These are phyloP conservation scores for Alternaria ventricosa DNA, from an alignment of 2,329 filamentous ascomycete species.

Conservation along the genomic window DNA sequence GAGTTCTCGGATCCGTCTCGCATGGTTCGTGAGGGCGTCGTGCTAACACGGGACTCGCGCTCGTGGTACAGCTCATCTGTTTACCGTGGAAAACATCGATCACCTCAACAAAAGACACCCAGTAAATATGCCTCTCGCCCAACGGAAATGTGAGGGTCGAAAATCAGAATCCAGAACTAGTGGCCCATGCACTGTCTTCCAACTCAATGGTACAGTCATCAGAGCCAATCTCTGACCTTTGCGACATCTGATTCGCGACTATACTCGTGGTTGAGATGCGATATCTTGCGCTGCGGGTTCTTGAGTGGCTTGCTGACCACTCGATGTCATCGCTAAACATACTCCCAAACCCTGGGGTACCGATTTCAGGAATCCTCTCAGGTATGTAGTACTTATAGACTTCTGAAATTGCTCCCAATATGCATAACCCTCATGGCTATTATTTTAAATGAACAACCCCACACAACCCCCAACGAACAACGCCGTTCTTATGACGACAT, in stretches of 20 bases:
- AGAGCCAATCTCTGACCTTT: not conserved
- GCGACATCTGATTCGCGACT: not conserved
- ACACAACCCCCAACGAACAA: not conserved
- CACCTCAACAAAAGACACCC: rapidly evolving
- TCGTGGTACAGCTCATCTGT: not conserved
- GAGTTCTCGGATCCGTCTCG: not conserved
- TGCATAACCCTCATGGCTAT: not conserved
- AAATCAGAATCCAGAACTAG: not conserved
- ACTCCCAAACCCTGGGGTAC: not conserved
- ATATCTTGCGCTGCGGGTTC: not conserved
- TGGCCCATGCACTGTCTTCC: not conserved
- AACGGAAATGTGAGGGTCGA: not conserved
- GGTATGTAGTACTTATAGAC: not conserved
- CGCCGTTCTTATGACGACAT: not conserved
- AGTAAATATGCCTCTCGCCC: not conserved
- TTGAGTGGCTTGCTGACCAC: not conserved
- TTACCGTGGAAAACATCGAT: not conserved
- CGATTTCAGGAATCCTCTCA: not conserved
- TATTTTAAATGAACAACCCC: not conserved
- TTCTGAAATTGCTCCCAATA: not conserved
- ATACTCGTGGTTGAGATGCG: not conserved
- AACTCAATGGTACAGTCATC: not conserved
- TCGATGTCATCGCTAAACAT: not conserved
- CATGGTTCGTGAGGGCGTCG: not conserved
- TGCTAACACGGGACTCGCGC: not conserved